Base-by-base conservation (phyloP, 345 rosid genomes). In the Punica granatum region DNA sequence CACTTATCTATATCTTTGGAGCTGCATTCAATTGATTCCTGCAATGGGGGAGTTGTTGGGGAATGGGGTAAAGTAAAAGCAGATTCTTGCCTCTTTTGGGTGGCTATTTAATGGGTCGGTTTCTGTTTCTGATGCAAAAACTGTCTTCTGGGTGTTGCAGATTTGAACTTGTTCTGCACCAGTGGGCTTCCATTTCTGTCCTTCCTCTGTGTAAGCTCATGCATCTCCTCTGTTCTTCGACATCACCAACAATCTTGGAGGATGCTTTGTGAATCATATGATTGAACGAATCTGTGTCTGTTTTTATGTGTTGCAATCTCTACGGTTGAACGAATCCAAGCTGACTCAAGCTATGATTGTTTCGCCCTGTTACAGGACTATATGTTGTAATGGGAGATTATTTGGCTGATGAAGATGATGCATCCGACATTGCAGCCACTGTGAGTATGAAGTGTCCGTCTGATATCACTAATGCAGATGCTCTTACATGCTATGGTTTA, bases 351-450 rank as follows among this genome's bases (percentile, higher is more conserved):
- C 30, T 51, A 11, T 51, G 15, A 6, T 53, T 25, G 3, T n/a
- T 53, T 23, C 14, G 0, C 7, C 31, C 30, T 53, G 59, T 9
- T 1, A 23, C 31, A 53, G 59, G 59, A 53, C 59, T 53, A 18
- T 26, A 30, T 39, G 64, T 68, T 32, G 44, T 51, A 63, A 84
- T 87, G 89, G 89, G 74, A 64, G 82, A 77, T 74, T 69, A 64
- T 34, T 66, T 18, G 51, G 41, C 65, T 61, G 41, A 67, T 33
- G 31, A 66, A 62, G 80, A 59, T 44, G 86, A 69, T 35, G 53
- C 46, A 56, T 44, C 67, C 35, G 75, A 75, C 65, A 62, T 36
- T 51, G 64, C 66, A 51, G 69, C 72, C 64, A 62, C 46, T 30
- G 89, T 87, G 75, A 79, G 83, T 69, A 61, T 31, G 25, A 32